Conservation (phyloP, 441 rosid genomes). For the Capsella rubella region DNA sequence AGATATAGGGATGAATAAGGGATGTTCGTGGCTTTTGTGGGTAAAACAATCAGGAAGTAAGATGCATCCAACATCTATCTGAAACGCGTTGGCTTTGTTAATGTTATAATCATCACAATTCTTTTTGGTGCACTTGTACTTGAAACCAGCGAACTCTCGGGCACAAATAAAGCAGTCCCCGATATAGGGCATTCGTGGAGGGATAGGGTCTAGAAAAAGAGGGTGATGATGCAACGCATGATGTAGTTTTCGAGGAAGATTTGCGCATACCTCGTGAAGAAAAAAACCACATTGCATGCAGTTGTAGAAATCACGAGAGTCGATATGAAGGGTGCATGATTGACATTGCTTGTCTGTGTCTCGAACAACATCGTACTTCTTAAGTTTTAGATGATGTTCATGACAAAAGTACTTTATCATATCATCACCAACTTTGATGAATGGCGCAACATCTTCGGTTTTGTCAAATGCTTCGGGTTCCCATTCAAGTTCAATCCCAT, state of each 20-base stretch:
- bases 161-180: neutral
- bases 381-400: neutral
- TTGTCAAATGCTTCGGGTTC: neutral
- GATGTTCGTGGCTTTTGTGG: too few species aligned
- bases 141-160: neutral
- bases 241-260: slow-evolving; percentile 11
- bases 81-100: too few species aligned
- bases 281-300: slow-evolving; percentile 23
- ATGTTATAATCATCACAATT: neutral
- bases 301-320: slow-evolving; percentile 14
- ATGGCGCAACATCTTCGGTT: neutral
- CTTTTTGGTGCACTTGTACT: neutral
- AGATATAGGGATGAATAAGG: too few species aligned
- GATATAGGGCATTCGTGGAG: neutral
- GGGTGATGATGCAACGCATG: neutral
- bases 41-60: too few species aligned
- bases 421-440: neutral
- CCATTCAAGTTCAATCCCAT: neutral
- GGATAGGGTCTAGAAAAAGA: neutral
- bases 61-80: too few species aligned
- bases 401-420: slow-evolving; percentile 31
- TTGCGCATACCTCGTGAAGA: slow-evolving; percentile 33
- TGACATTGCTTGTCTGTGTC: neutral
- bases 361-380: neutral
- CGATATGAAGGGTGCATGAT: slow-evolving; percentile 4